These are phyloP conservation scores for Dimargaris cristalligena DNA, from an alignment of 192 early-diverging fungal genomes.

Conservation along the genomic window DNA sequence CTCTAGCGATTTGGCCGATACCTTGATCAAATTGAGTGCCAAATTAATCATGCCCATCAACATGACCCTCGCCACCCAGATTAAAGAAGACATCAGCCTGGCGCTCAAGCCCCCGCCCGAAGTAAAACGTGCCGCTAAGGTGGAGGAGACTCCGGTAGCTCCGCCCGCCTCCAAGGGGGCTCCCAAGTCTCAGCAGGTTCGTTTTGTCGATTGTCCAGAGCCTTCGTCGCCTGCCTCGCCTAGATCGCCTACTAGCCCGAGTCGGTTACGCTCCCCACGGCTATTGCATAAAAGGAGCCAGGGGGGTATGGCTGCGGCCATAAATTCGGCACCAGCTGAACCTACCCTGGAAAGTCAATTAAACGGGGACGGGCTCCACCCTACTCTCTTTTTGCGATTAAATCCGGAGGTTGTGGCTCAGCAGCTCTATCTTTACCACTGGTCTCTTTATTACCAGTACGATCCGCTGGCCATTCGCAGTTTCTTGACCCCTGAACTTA, in stretches of 20 bases:
- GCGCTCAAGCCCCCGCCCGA: background rate
- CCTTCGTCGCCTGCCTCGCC: too few species aligned
- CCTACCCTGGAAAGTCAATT: constrained; percentile 13
- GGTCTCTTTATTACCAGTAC: constrained; percentile 18
- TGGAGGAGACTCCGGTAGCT: too few species aligned
- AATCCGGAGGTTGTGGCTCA: constrained; percentile 40
- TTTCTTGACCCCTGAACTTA: background rate
- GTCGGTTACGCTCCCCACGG: too few species aligned
- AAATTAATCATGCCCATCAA: constrained; percentile 3
- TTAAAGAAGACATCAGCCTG: background rate
- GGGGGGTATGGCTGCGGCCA: too few species aligned
- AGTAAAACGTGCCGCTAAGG: background rate
- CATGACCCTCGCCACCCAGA: constrained; percentile 3
- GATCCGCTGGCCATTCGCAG: constrained; percentile 17
- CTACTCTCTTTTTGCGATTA: constrained; percentile 40
- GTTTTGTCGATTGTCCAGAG: background rate
- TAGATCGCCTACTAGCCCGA: background rate
- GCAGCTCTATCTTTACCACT: constrained; percentile 54
- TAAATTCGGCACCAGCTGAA: too few species aligned
- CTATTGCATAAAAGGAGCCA: too few species aligned
- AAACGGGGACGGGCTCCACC: constrained; percentile 39
- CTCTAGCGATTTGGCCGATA: background rate
- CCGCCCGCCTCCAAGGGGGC: background rate
- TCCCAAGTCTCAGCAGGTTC: background rate
- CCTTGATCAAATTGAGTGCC: constrained; percentile 7